Evolutionary conservation across 2,329 filamentous ascomycete genomes (phyloP), one percentile per base, ranked within the genome.

Genomic region (Arthrobotrys iridis): DNA sequence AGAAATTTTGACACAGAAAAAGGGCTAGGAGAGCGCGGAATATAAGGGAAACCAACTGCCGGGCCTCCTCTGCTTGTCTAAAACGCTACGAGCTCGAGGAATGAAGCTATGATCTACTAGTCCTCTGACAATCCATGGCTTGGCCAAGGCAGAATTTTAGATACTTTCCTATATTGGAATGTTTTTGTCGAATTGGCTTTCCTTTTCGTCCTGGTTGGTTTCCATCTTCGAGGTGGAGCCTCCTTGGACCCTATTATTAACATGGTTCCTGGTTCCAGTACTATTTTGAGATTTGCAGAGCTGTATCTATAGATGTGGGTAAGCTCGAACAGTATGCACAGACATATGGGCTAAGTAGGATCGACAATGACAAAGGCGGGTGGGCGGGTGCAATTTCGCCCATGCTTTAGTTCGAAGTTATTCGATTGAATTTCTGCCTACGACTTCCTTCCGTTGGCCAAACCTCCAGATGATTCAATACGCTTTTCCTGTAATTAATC

Each of bases 81-180:
- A 66, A 57, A 66, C 62, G 45, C 15, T 30, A 7, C 62, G 46
- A 66, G 46, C 62, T 57, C 10, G 46, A 66, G 62, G 43, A 52
- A 66, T 55, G 50, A 55, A 55, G 45, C 40, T 33, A 28, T 55
- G 62, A 66, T 66, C 62, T 45, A 45, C 48, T 11, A 40, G 13
- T 18, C 15, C 4, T 52, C 60, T 64, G 28, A 64, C 45, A 37
- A 33, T 52, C 26, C 28, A 63, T 8, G 59, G 26, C 41, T 35
- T 48, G 22, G 60, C 22, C 46, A 52, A 52, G 33, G 60, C 43
- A 55, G 60, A 64, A 64, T 13, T 22, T 40, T 43, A 15, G 20
- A 11, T 20, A 37, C 43, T 63, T 63, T 48, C 59, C 43, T 46
- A 63, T 33, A 18, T 15, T 5, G 28, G 43, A 15, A 26, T 30